Percentiles rank a stretch among this genome's conserved stretches.
phyloP scores from a whole-genome alignment of 139 green algal species.

The Micromonas pusilla region DNA sequence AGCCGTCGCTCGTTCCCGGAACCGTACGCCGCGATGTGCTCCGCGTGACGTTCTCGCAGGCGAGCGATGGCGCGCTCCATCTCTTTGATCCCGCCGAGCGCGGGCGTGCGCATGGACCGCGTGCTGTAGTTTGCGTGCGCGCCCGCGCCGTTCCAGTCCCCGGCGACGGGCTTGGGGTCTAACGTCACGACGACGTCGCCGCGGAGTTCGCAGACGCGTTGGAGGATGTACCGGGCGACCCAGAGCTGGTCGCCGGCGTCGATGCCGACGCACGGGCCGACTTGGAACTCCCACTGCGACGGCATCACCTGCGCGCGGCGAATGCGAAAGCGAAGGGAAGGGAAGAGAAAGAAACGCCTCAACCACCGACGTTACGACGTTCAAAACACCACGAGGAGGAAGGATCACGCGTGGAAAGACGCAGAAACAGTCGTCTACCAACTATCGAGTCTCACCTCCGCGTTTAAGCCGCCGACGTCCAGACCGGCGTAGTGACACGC shows the following conservation, averaged over 20 bases:
- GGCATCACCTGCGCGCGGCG: no score
- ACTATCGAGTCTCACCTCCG: no score
- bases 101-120: constrained; percentile 63
- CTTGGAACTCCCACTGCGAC: constrained; percentile 95
- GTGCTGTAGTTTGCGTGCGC: constrained; percentile 96
- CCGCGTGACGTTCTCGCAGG: constrained; percentile 76
- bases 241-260: constrained; percentile 83
- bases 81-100: constrained; percentile 2
- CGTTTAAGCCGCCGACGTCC: constrained; percentile 89
- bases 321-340: no score
- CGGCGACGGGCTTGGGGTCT: constrained; percentile 87
- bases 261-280: constrained; percentile 87
- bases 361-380: no score
- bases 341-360: no score
- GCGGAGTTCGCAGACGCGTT: constrained; percentile 82
- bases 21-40: constrained; percentile 69
- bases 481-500: constrained; percentile 85
- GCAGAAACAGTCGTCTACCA: no score
- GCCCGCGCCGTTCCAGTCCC: constrained; percentile 97
- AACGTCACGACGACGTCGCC: constrained; percentile 79
- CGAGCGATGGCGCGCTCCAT: constrained; percentile 87
- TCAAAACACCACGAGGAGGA: no score
- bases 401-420: no score
- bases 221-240: constrained; percentile 91
- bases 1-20: constrained; percentile 96